These are phyloP conservation scores for Phytophthora uliginosa DNA, from an alignment of 352 stramenopile species.

Conservation along the genomic window DNA sequence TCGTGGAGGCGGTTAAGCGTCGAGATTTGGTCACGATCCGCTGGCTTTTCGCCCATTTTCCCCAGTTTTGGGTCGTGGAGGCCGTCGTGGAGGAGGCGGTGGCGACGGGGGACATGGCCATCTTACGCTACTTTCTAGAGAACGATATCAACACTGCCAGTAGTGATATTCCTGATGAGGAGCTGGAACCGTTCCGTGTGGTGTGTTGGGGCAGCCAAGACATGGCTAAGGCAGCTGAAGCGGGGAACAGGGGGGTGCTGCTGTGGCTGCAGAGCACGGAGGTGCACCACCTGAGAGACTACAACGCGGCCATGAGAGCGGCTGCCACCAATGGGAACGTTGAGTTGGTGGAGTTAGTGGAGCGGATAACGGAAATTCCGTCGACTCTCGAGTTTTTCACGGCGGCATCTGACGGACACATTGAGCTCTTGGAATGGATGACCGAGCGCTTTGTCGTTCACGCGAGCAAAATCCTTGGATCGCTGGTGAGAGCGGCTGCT, in stretches of 20 bases:
- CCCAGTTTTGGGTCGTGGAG: neutral
- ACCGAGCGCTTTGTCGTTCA: neutral
- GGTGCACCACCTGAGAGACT: neutral
- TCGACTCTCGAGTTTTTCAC: neutral
- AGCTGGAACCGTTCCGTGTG: neutral
- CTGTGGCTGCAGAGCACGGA: conserved; percentile 1
- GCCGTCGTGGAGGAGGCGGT: neutral
- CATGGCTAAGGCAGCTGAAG: conserved; percentile 1
- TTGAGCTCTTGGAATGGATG: conserved; percentile 2
- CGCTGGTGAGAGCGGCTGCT: neutral
- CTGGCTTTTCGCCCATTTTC: neutral
- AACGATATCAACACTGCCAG: neutral
- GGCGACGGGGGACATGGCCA: neutral
- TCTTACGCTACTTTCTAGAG: neutral
- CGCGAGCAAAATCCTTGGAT: neutral
- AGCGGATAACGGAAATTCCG: neutral
- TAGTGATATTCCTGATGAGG: neutral
- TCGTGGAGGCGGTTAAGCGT: neutral
- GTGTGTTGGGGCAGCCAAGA: neutral
- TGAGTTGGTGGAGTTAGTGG: neutral
- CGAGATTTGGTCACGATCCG: neutral
- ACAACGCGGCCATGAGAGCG: neutral
- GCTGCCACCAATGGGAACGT: neutral
- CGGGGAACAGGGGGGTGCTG: neutral
- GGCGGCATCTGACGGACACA: neutral